Percentiles rank a stretch among this genome's conserved stretches.
Evolutionary conservation across 2,329 filamentous ascomycete genomes (phyloP).

Genomic region (Dothideomycetes sp.): DNA sequence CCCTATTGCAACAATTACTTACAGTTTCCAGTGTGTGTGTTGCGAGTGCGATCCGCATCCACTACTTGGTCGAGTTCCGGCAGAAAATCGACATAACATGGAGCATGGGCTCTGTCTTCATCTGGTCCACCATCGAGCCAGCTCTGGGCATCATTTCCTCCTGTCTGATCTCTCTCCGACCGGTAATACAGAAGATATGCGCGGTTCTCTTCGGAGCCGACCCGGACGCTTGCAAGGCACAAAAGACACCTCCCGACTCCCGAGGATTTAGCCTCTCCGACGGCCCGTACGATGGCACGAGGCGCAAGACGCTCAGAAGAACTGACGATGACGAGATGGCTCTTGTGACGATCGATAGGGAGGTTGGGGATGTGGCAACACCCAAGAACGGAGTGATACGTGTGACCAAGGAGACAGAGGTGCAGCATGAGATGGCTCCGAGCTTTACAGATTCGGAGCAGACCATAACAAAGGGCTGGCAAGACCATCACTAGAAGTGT

Average conservation of each 20-base stretch:
- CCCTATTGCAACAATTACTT: background rate
- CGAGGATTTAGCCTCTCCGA: too few species aligned
- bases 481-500: too few species aligned
- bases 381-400: too few species aligned
- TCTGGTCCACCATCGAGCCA: slow-evolving; percentile 1
- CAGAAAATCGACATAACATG: background rate
- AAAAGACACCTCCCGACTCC: background rate
- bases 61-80: background rate
- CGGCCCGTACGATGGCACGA: background rate
- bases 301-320: background rate
- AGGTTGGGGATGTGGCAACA: too few species aligned
- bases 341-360: background rate
- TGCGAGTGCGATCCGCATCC: slow-evolving; percentile 1
- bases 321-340: background rate
- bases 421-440: too few species aligned
- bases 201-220: background rate
- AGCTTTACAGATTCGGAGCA: too few species aligned
- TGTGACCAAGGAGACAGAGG: too few species aligned
- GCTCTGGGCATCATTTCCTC: slow-evolving; percentile 1
- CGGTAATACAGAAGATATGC: background rate
- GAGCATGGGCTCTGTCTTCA: slow-evolving; percentile 1
- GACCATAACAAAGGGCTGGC: too few species aligned
- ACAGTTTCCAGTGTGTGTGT: background rate
- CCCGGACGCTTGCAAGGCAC: background rate
- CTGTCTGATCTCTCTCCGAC: background rate